phyloP scores from a whole-genome alignment of 176 grass and related monocot genomes.

The Oryza rufipogon region DNA sequence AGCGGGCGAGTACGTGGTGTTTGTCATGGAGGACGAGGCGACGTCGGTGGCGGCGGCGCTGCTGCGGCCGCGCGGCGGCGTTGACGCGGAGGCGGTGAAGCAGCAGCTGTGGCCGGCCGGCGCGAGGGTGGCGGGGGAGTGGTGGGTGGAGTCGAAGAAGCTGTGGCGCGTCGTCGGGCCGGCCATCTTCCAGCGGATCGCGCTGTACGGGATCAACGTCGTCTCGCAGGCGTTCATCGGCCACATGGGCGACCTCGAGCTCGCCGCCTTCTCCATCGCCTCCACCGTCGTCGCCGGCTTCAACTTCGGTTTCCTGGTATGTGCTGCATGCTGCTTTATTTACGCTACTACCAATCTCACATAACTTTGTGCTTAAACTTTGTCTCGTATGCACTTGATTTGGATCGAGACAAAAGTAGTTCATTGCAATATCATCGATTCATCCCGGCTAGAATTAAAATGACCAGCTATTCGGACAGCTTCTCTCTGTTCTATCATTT shows the following conservation, averaged over 20 bases:
- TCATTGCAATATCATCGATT: neutral
- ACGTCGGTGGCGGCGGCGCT: constrained; percentile 29
- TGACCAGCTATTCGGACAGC: too few relatives aligned
- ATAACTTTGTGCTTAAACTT: neutral
- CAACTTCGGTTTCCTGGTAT: constrained; percentile 66
- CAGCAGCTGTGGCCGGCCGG: neutral
- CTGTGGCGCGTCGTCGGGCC: constrained; percentile 65
- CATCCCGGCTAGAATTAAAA: too few relatives aligned
- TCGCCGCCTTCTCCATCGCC: constrained; percentile 68
- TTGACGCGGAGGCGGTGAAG: neutral
- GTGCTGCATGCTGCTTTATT: neutral
- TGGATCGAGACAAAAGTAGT: neutral
- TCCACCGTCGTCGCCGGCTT: constrained; percentile 55
- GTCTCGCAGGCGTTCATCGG: constrained; percentile 67
- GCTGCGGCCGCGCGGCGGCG: constrained; percentile 30
- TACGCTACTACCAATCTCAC: too few relatives aligned
- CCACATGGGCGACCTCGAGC: constrained; percentile 71
- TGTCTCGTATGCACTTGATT: neutral
- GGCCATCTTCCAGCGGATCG: constrained; percentile 63
- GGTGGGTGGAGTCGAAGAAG: constrained; percentile 59
- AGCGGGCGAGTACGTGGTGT: too few relatives aligned
- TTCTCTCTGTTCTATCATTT: neutral
- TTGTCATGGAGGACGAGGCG: constrained; percentile 11
- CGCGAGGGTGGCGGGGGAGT: constrained; percentile 30
- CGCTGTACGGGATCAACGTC: constrained; percentile 48